These are phyloP conservation scores for Colletotrichum tamarilloi DNA, from an alignment of 2,329 filamentous ascomycete species.

Conservation along the genomic window DNA sequence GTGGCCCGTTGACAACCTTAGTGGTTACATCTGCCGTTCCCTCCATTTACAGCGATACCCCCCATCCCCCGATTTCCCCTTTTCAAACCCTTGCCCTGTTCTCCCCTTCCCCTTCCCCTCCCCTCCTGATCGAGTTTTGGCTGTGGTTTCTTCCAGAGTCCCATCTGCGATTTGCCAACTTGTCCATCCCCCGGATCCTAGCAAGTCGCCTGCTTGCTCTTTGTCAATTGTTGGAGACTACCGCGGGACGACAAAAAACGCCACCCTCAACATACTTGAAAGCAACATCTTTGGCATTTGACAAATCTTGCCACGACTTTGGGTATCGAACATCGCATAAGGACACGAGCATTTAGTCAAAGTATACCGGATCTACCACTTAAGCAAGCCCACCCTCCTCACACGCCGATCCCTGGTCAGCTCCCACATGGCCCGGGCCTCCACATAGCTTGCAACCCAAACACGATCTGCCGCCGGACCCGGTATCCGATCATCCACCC, in stretches of 20 bases:
- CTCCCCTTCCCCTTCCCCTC: background rate
- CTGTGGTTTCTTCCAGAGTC: background rate
- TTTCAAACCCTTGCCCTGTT: slow-evolving; percentile 32
- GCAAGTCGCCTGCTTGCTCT: background rate
- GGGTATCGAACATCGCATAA: slow-evolving; percentile 8
- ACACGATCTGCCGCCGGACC: slow-evolving; percentile 6
- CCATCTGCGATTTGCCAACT: background rate
- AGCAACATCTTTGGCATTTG: background rate
- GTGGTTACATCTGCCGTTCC: slow-evolving; percentile 19
- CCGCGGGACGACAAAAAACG: slow-evolving; percentile 18
- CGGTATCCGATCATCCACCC: slow-evolving; percentile 9
- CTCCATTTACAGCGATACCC: slow-evolving; percentile 28
- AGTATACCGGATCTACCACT: background rate
- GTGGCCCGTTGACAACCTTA: slow-evolving; percentile 15
- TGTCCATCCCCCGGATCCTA: background rate
- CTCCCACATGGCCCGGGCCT: slow-evolving; percentile 30
- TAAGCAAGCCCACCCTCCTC: background rate
- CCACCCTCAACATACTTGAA: background rate
- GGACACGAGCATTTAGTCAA: slow-evolving; percentile 19
- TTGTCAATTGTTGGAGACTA: background rate
- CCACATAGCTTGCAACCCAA: slow-evolving; percentile 23
- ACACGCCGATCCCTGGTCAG: background rate
- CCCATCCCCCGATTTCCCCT: slow-evolving; percentile 18
- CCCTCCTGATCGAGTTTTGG: background rate
- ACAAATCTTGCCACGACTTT: slow-evolving; percentile 9